Conservation (phyloP, 768 basidiomycete species). For the Lentinula sp. region DNA sequence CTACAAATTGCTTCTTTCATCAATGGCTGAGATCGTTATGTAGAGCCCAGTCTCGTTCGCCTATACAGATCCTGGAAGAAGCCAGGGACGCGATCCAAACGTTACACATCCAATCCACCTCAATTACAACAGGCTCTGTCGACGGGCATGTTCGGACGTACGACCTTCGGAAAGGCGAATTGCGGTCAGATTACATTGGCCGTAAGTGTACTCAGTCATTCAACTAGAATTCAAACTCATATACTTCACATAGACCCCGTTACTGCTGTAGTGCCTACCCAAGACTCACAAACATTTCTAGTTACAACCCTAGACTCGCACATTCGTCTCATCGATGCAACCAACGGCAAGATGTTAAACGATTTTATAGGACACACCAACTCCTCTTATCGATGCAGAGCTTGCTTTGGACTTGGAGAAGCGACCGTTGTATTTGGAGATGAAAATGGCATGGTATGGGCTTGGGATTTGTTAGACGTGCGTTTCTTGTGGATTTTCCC, state of each 20-base stretch:
- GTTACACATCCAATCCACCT: slow-evolving; percentile 58
- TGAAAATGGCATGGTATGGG: slow-evolving; percentile 84
- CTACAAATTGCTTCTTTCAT: slow-evolving; percentile 3
- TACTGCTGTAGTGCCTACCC: slow-evolving; percentile 74
- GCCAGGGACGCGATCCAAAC: slow-evolving; percentile 84
- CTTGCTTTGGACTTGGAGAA: slow-evolving; percentile 81
- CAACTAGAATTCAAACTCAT: slow-evolving; percentile 3
- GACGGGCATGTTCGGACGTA: slow-evolving; percentile 93
- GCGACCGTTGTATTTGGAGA: slow-evolving; percentile 82
- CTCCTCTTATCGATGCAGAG: slow-evolving; percentile 69
- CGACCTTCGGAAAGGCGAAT: slow-evolving; percentile 89
- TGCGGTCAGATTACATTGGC: slow-evolving; percentile 86
- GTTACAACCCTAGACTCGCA: slow-evolving; percentile 81
- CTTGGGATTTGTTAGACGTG: slow-evolving; percentile 92
- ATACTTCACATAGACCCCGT: slow-evolving; percentile 62
- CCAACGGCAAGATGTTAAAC: slow-evolving; percentile 79
- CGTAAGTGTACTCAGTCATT: slow-evolving; percentile 43
- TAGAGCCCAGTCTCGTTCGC: slow-evolving; percentile 71
- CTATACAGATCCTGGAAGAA: slow-evolving; percentile 89
- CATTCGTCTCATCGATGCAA: slow-evolving; percentile 79
- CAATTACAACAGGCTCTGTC: slow-evolving; percentile 77
- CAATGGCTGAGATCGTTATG: not conserved
- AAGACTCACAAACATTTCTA: slow-evolving; percentile 75
- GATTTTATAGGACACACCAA: slow-evolving; percentile 77
- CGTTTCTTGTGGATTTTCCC: slow-evolving; percentile 11